Conservation (phyloP, 441 rosid species). For the Pelargonium cotyledonis region DNA sequence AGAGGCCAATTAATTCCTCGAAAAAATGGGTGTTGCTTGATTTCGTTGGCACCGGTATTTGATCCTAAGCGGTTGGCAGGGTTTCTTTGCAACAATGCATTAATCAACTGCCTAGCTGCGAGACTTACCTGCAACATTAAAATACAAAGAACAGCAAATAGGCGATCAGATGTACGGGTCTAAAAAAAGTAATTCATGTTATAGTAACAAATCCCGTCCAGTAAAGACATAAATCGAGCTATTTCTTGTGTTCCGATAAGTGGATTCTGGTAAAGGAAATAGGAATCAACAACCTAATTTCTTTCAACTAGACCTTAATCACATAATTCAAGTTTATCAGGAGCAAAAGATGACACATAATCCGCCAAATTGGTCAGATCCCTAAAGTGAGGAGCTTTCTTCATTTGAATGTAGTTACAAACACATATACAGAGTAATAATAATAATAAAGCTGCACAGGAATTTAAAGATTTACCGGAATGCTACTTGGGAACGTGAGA, state of each 20-base stretch:
- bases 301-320: neutral
- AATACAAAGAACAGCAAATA: slow-evolving; percentile 7
- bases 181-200: neutral
- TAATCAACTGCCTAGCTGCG: slow-evolving; percentile 68
- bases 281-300: neutral
- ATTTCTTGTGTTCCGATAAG: neutral
- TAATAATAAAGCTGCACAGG: neutral
- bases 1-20: slow-evolving; percentile 90
- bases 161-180: neutral
- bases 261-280: neutral
- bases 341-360: neutral
- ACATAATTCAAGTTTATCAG: neutral
- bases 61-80: slow-evolving; percentile 77
- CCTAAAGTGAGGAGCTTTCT: neutral
- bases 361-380: neutral
- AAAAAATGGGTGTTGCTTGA: slow-evolving; percentile 88
- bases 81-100: slow-evolving; percentile 63
- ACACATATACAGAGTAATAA: neutral
- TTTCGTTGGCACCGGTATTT: slow-evolving; percentile 69
- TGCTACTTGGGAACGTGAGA: slow-evolving; percentile 95
- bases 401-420: neutral
- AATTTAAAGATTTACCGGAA: slow-evolving; percentile 44
- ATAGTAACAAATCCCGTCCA: neutral
- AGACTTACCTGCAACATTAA: slow-evolving; percentile 67
- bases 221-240: neutral